Evolutionary conservation across 768 basidiomycete genomes (phyloP), one percentile per base, ranked within the genome.

Genomic region (Amanita subjunquillea): DNA sequence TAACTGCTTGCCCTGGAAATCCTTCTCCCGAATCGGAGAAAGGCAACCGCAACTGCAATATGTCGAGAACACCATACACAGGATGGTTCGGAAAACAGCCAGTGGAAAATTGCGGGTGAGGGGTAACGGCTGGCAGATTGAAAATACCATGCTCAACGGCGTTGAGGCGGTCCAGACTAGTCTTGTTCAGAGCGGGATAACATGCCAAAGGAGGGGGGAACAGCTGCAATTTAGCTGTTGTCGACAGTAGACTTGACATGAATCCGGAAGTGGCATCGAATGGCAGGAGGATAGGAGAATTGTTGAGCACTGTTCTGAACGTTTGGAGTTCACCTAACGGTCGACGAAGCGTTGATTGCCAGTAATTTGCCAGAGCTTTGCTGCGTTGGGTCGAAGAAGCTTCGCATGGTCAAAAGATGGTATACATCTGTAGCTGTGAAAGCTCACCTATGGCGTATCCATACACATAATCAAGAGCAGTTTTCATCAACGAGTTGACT

Each of bases 201-300:
- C 83, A 86, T 10, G 75, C 70, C 1, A 82, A 60, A 0, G 83
- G 80, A 9, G 80, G 76, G 7, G 83, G 82, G 58, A 84, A 83
- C 10, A 70, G 62, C 3, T 65, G 56, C 13, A 69, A 60, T 4
- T 73, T 56, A 12, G 75, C 70, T 53, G 66, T 66, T 3, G 67
- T 65, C 3, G 50, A 51, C 47, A 83, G 65, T 15, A 80, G 59
- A 27, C 65, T 63, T 13, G 67, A 61, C 30, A 81, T 60, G 7
- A 69, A 50, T 4, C 54, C 57, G n/a, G 67, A 63, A 9, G 72
- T 73, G 20, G 76, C 76, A 59, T 85, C 76, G 58, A 83, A 83
- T 6, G 81, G 78, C n/a, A 82, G 58, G 27, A 81, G 57, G 44
- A 82, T 69, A 2, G 75, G 73, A 2, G 79, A 72, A 23, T 67